Evolutionary conservation across 2,329 filamentous ascomycete genomes (phyloP).

Genomic region (Xylariaceae sp.): DNA sequence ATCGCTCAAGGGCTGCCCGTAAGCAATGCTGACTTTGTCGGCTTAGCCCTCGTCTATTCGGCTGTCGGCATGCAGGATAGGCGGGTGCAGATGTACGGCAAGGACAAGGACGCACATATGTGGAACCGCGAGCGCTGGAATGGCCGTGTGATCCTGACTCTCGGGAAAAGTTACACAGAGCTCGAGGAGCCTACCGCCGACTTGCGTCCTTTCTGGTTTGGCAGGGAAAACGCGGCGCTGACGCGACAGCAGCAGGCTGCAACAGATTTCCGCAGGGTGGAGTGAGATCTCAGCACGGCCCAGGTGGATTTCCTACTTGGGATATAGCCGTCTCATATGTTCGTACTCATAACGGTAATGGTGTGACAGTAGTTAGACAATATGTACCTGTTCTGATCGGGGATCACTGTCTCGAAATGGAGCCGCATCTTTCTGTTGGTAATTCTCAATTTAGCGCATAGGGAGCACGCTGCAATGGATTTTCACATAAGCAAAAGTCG

Average conservation of each 20-base stretch:
- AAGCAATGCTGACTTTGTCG: conserved; percentile 44
- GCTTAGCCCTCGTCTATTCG: conserved; percentile 46
- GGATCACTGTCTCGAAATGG: no score
- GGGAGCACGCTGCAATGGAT: no score
- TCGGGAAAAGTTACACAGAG: conserved; percentile 47
- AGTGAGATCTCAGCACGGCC: no score
- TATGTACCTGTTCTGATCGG: no score
- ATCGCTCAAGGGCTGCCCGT: conserved; percentile 43
- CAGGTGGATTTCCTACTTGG: no score
- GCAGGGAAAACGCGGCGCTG: conserved; percentile 37
- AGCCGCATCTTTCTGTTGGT: no score
- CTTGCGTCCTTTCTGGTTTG: conserved; percentile 42
- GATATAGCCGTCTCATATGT: no score
- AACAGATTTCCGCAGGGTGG: conserved; percentile 9
- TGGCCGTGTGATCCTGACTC: conserved; percentile 43
- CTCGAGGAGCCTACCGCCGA: conserved; percentile 41
- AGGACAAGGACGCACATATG: conserved; percentile 35
- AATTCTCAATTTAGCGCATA: no score
- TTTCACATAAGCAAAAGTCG: no score
- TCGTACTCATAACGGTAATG: no score
- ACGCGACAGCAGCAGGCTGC: conserved; percentile 41
- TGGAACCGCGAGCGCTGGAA: conserved; percentile 42
- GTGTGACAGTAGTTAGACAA: no score
- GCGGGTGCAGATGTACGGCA: conserved; percentile 46
- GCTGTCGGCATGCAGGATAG: conserved; percentile 43